phyloP scores from a whole-genome alignment of 2,329 filamentous ascomycete genomes.

The Lanzia echinophila region DNA sequence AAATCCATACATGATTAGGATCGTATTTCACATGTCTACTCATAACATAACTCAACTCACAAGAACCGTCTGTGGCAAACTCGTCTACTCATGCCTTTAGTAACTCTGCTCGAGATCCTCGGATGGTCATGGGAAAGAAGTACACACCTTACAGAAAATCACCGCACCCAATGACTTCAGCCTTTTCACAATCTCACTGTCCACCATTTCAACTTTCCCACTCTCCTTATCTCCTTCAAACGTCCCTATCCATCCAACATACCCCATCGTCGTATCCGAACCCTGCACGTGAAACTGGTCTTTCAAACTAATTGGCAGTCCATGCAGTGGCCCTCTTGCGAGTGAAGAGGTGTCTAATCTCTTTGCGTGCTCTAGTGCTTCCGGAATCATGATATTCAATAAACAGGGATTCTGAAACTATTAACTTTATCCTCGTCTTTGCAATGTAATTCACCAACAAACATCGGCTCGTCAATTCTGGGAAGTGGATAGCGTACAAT shows the following conservation, averaged over 20 bases:
- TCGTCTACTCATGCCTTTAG: conserved; percentile 23
- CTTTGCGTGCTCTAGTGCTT: conserved; percentile 36
- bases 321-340: conserved; percentile 30
- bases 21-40: background rate
- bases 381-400: conserved; percentile 25
- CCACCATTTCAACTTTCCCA: conserved; percentile 39
- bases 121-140: background rate
- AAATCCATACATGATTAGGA: background rate
- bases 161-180: conserved; percentile 33
- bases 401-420: conserved; percentile 46
- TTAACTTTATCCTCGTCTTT: background rate
- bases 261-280: conserved; percentile 43
- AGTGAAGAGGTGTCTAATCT: conserved; percentile 36
- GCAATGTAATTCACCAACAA: conserved; percentile 16
- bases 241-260: conserved; percentile 42
- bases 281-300: conserved; percentile 28
- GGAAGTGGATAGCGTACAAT: conserved; percentile 32
- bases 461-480: background rate
- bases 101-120: background rate
- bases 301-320: conserved; percentile 34
- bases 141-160: conserved; percentile 27
- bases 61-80: conserved; percentile 31
- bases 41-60: background rate
- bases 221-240: conserved; percentile 45
- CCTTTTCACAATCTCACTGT: conserved; percentile 38